phyloP scores from a whole-genome alignment of 208 protist species.

The Trypanosoma theileri region DNA sequence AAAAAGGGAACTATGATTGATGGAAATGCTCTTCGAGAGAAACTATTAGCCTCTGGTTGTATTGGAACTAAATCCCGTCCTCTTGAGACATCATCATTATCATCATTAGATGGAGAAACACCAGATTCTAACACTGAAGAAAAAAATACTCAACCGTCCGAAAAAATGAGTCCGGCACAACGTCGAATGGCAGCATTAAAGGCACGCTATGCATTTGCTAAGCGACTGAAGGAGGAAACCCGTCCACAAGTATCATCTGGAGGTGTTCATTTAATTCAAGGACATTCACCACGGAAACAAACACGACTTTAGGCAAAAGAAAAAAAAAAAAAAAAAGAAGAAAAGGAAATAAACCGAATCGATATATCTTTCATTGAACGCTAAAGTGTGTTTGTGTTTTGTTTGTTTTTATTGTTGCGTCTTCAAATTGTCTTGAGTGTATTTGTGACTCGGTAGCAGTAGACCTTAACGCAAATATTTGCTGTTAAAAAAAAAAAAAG shows the following conservation, averaged over 20 bases:
- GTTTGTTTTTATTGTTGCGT: neutral
- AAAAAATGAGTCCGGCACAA: constrained; percentile 30
- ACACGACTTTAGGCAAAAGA: constrained; percentile 11
- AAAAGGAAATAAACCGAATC: neutral
- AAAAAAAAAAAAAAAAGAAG: too few species aligned
- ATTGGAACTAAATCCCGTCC: constrained; percentile 40
- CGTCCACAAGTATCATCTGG: constrained; percentile 16
- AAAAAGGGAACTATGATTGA: constrained; percentile 32
- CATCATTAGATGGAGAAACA: too few species aligned
- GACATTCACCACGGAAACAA: constrained; percentile 54
- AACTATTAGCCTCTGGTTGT: constrained; percentile 44
- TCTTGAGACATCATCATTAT: constrained; percentile 19
- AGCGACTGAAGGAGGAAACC: constrained; percentile 40
- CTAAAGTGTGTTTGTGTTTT: neutral
- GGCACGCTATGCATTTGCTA: constrained; percentile 63
- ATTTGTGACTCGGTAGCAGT: neutral
- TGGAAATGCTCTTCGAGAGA: constrained; percentile 60
- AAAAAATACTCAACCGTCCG: neutral
- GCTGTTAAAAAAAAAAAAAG: neutral
- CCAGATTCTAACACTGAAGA: neutral
- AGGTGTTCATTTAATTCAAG: constrained; percentile 61
- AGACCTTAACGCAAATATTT: neutral
- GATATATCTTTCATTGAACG: neutral
- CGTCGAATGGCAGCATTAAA: constrained; percentile 73
- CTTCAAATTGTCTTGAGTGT: neutral